Conservation (phyloP, 495 filamentous ascomycete species). For the Penicillium paxilli region DNA sequence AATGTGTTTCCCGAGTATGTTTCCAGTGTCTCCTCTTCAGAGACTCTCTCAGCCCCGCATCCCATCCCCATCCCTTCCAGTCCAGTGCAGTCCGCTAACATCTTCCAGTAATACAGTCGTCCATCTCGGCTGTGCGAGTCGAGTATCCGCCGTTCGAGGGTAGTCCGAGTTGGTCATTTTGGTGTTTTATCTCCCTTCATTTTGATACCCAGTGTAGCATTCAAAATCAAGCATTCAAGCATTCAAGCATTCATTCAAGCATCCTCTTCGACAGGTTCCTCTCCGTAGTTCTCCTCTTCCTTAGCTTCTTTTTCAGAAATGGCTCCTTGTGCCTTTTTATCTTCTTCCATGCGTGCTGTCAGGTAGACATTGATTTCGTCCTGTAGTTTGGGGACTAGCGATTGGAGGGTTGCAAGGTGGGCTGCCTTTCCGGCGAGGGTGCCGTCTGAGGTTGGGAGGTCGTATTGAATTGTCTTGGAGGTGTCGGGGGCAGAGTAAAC, state of each 20-base stretch:
- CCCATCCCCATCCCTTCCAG: too few relatives aligned
- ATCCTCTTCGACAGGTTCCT: slow-evolving; percentile 66
- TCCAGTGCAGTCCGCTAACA: slow-evolving; percentile 18
- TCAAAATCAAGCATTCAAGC: not conserved
- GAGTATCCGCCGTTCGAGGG: slow-evolving; percentile 25
- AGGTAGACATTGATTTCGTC: slow-evolving; percentile 77
- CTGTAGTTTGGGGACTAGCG: slow-evolving; percentile 61
- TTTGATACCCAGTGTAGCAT: slow-evolving; percentile 41
- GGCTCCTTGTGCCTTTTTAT: slow-evolving; percentile 59
- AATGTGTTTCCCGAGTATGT: slow-evolving; percentile 68
- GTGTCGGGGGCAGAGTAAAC: slow-evolving; percentile 57
- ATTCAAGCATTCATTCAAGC: slow-evolving; percentile 24
- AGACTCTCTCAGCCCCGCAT: too few relatives aligned
- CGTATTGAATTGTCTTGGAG: slow-evolving; percentile 43
- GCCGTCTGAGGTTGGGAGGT: slow-evolving; percentile 36
- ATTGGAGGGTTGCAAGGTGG: slow-evolving; percentile 69
- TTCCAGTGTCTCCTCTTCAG: slow-evolving; percentile 1
- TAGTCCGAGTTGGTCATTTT: slow-evolving; percentile 4
- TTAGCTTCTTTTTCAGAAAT: slow-evolving; percentile 57
- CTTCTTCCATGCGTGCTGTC: slow-evolving; percentile 86
- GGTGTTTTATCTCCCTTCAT: slow-evolving; percentile 16
- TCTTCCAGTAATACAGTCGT: slow-evolving; percentile 61
- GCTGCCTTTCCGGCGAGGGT: slow-evolving; percentile 54
- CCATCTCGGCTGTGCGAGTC: slow-evolving; percentile 77
- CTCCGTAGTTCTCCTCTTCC: slow-evolving; percentile 86